Evolutionary conservation across 805 yeast species (phyloP).

Genomic region (Teunomyces aglyptinius): DNA sequence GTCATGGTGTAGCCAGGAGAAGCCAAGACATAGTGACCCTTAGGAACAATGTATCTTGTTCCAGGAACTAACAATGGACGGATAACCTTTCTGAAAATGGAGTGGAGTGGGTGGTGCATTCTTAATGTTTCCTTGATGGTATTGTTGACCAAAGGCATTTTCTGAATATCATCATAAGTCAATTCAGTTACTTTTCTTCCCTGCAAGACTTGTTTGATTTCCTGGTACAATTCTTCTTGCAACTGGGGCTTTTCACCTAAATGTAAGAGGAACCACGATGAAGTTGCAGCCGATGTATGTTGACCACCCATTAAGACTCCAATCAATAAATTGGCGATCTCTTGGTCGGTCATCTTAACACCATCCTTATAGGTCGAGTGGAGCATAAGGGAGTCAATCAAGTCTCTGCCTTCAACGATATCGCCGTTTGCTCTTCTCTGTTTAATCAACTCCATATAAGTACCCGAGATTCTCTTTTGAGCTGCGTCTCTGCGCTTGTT

Average conservation of each 20-base stretch:
- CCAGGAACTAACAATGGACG: conserved; percentile 76
- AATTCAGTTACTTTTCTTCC: conserved; percentile 49
- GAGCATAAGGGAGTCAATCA: conserved; percentile 82
- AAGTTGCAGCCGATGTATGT: conserved; percentile 94
- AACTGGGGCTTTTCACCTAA: conserved; percentile 81
- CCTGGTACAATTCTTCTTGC: conserved; percentile 76
- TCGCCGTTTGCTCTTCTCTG: conserved; percentile 74
- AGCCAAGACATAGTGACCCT: conserved; percentile 83
- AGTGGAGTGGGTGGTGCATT: conserved; percentile 94
- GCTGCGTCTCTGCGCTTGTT: conserved; percentile 84
- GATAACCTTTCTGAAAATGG: conserved; percentile 88
- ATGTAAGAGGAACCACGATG: conserved; percentile 91
- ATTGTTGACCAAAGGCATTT: conserved; percentile 78
- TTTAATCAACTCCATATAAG: conserved; percentile 75
- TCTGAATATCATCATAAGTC: conserved; percentile 76
- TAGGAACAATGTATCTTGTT: conserved; percentile 76
- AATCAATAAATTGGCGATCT: conserved; percentile 87
- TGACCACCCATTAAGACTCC: conserved; percentile 99
- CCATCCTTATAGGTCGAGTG: conserved; percentile 89
- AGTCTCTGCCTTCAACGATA: conserved; percentile 65
- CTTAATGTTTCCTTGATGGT: conserved; percentile 90
- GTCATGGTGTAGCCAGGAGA: conserved; percentile 91
- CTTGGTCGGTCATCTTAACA: conserved; percentile 86
- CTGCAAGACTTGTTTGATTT: conserved; percentile 62
- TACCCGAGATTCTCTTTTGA: conserved; percentile 70